These are phyloP conservation scores for Chlorophyllum brunneum DNA, from an alignment of 768 basidiomycete species.

Conservation along the genomic window DNA sequence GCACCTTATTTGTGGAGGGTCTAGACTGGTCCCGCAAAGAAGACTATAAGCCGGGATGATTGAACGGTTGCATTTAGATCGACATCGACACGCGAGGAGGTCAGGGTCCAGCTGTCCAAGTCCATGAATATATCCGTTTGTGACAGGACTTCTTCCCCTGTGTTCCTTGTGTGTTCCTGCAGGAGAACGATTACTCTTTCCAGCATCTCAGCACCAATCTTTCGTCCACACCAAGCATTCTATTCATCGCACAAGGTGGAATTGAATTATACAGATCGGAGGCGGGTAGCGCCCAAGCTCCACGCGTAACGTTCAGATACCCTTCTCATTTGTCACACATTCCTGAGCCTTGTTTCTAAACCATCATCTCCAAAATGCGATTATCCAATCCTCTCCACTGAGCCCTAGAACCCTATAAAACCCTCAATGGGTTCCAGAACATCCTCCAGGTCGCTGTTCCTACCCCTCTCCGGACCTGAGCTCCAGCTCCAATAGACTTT, in stretches of 20 bases:
- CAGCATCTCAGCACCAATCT: neutral
- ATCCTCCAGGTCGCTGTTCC: neutral
- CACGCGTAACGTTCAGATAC: conserved; percentile 5
- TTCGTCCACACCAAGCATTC: neutral
- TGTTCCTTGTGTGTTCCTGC: conserved; percentile 12
- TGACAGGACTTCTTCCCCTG: conserved; percentile 12
- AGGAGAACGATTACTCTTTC: conserved; percentile 4
- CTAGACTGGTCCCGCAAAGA: neutral
- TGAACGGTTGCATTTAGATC: conserved; percentile 4
- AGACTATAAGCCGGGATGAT: neutral
- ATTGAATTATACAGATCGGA: neutral
- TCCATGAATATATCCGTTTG: neutral
- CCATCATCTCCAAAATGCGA: conserved; percentile 9
- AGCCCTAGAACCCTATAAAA: conserved; percentile 6
- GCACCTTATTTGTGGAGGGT: neutral
- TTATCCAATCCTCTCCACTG: conserved; percentile 12
- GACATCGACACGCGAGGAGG: conserved; percentile 9
- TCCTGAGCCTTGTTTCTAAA: neutral
- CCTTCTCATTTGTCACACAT: conserved; percentile 8
- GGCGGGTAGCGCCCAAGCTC: conserved; percentile 7
- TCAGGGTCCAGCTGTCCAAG: conserved; percentile 11
- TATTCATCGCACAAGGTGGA: neutral
- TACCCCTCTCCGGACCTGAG: neutral
- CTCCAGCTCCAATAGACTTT: neutral
- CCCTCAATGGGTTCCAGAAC: neutral